Base-by-base conservation (phyloP, 2,329 filamentous ascomycete species). In the Cytospora chrysosperma region DNA sequence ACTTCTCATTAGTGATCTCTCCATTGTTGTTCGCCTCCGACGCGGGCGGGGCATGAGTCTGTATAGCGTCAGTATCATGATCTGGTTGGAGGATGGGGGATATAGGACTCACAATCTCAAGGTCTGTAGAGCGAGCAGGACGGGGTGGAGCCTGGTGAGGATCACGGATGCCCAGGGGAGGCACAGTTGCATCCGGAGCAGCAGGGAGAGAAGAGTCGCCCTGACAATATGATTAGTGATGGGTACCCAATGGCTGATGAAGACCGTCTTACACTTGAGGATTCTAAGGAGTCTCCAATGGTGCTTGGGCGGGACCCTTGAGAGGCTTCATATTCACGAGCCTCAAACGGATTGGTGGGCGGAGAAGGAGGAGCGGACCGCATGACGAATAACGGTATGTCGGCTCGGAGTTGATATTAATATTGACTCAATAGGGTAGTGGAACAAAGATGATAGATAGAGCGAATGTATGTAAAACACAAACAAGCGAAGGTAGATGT, bases 1-100 rank as follows among this genome's bases (percentile, higher is more conserved):
- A 40, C 59, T 70, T 71, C 34, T 71, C 69, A 32, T 70, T 68
- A 10, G 69, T 47, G 4, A 56, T 54, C 34, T 66, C 65, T 26
- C 57, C 62, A 9, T 52, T 34, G 24, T 37, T 8, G 24, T 15
- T 27, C 28, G 4, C 3, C 17, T 54, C 30, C 8, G 7, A 8
- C 3, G 21, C n/a, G 13, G 52, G 28, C 8, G 65, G 62, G 30
- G 30, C 62, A 30, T 66, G 63, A 17, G 65, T 66, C 68, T 70
- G 32, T 17, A 43, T 13, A 6, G 13, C 24, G 53, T 64, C n/a
- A 66, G 34, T 26, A 21, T n/a, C n/a, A 50, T 43, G n/a, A 5
- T 15, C 28, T 54, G 15, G 15, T 17, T 13, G 3, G 10, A 5
- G 26, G 12, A 21, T 4, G 2, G 9, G 21, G 24, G 12, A 27